Evolutionary conservation across 306 rosid species (phyloP).

Genomic region (Vigna angularis): DNA sequence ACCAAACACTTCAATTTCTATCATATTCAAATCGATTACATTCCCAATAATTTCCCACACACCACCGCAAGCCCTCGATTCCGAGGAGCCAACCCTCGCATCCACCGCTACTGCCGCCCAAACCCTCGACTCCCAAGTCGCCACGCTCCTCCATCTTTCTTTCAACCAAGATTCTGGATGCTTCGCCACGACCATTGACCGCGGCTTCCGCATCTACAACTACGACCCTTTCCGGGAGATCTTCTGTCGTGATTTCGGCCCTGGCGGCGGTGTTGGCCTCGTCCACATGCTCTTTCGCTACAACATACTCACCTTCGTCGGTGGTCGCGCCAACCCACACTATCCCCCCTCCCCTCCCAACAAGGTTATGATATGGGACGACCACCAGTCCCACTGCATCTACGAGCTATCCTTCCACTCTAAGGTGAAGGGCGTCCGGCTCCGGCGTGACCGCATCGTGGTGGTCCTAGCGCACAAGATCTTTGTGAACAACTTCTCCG

Average conservation of each 20-base stretch:
- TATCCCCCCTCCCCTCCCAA: conserved; percentile 46
- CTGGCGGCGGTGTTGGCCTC: conserved; percentile 59
- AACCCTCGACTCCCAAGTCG: conserved; percentile 17
- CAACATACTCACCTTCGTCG: conserved; percentile 74
- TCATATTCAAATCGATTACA: no score
- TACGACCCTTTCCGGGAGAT: conserved; percentile 84
- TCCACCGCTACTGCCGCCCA: background rate
- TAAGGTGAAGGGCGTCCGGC: conserved; percentile 68
- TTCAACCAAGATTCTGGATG: conserved; percentile 77
- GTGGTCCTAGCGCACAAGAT: conserved; percentile 73
- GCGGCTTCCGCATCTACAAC: conserved; percentile 73
- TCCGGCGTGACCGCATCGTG: conserved; percentile 67
- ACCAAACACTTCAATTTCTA: no score
- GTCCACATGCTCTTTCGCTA: conserved; percentile 76
- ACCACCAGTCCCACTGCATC: conserved; percentile 65
- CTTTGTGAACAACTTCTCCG: conserved; percentile 63
- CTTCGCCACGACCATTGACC: conserved; percentile 72
- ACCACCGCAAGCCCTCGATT: conserved; percentile 44
- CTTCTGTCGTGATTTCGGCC: conserved; percentile 66
- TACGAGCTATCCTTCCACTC: conserved; percentile 78
- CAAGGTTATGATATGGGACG: conserved; percentile 35
- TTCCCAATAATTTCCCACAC: conserved; percentile 50
- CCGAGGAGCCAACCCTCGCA: conserved; percentile 15
- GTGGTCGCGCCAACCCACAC: conserved; percentile 65
- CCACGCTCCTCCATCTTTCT: conserved; percentile 64